Evolutionary conservation across 2,329 filamentous ascomycete species (phyloP).

Genomic region (Paraconiothyrium sp.): DNA sequence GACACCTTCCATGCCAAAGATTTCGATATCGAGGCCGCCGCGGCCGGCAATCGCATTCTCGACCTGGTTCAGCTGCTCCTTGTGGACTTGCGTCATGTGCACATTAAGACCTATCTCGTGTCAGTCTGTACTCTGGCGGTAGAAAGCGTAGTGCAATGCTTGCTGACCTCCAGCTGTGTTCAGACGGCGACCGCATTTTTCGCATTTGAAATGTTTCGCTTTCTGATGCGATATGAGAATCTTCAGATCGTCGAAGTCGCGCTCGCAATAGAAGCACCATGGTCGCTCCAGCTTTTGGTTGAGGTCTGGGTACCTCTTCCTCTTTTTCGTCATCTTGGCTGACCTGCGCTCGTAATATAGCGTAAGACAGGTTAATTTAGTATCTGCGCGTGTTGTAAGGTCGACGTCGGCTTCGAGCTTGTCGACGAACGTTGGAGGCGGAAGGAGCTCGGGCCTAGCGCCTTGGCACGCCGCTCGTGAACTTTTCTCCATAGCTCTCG

Average conservation of each 20-base stretch:
- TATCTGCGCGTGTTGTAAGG: background rate
- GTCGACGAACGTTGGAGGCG: slow-evolving; percentile 17
- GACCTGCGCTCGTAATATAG: background rate
- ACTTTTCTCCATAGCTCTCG: slow-evolving; percentile 24
- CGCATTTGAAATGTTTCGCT: slow-evolving; percentile 99
- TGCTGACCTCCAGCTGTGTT: slow-evolving; percentile 88
- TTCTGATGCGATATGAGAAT: slow-evolving; percentile 97
- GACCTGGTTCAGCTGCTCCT: slow-evolving; percentile 85
- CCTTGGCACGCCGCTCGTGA: slow-evolving; percentile 25
- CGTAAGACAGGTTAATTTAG: background rate
- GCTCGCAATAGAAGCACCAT: slow-evolving; percentile 99
- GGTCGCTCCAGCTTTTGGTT: slow-evolving; percentile 88
- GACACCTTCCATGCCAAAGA: slow-evolving; percentile 98
- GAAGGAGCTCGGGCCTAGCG: slow-evolving; percentile 32
- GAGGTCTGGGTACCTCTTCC: slow-evolving; percentile 83
- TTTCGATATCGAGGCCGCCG: slow-evolving; percentile 87
- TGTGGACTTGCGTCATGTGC: slow-evolving; percentile 98
- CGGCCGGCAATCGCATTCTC: slow-evolving; percentile 93
- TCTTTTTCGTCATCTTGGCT: slow-evolving; percentile 72
- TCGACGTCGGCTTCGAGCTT: slow-evolving; percentile 3
- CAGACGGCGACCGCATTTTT: slow-evolving; percentile 84
- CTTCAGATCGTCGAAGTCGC: slow-evolving; percentile 97
- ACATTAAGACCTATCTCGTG: slow-evolving; percentile 79
- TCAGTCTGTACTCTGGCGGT: background rate
- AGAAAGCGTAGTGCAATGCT: slow-evolving; percentile 34